Conservation (phyloP, 805 yeast genomes). For the Gaillardinia entomophila region DNA sequence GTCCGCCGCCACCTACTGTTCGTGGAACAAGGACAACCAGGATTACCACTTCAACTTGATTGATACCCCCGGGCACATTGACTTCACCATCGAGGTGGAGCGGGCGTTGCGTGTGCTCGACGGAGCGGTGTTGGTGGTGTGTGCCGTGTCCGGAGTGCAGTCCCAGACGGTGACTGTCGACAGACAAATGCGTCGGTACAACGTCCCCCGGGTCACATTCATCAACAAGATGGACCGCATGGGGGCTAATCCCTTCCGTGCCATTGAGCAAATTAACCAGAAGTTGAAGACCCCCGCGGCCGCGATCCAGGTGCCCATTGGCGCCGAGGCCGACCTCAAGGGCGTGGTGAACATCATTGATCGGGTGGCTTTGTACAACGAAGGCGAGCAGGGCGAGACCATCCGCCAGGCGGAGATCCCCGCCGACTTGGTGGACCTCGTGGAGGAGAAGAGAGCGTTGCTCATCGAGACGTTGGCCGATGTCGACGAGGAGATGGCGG, state of each 20-base stretch:
- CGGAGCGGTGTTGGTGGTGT: slow-evolving; percentile 96
- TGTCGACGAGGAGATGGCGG: slow-evolving; percentile 96
- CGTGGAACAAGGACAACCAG: slow-evolving; percentile 75
- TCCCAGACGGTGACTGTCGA: slow-evolving; percentile 98
- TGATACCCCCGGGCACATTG: slow-evolving; percentile 99
- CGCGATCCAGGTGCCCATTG: slow-evolving; percentile 97
- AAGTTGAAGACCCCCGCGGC: slow-evolving; percentile 94
- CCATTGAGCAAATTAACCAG: slow-evolving; percentile 81
- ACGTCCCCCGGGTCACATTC: slow-evolving; percentile 93
- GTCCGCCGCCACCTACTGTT: slow-evolving; percentile 97
- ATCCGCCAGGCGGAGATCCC: slow-evolving; percentile 66
- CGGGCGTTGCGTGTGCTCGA: slow-evolving; percentile 96
- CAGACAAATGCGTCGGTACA: slow-evolving; percentile 97
- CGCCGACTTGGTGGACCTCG: slow-evolving; percentile 69
- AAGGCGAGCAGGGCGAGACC: slow-evolving; percentile 84
- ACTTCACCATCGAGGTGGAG: slow-evolving; percentile 97
- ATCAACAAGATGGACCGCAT: slow-evolving; percentile 98
- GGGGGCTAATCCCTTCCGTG: slow-evolving; percentile 98
- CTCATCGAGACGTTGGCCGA: slow-evolving; percentile 95
- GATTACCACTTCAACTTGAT: slow-evolving; percentile 87
- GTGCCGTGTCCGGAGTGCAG: slow-evolving; percentile 98
- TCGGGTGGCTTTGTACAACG: slow-evolving; percentile 81
- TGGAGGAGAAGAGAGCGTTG: slow-evolving; percentile 80
- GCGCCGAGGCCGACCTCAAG: slow-evolving; percentile 74
- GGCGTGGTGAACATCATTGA: slow-evolving; percentile 93